These are phyloP conservation scores for Baudoinia panamericana DNA, from an alignment of 495 filamentous ascomycete genomes.

Conservation along the genomic window DNA sequence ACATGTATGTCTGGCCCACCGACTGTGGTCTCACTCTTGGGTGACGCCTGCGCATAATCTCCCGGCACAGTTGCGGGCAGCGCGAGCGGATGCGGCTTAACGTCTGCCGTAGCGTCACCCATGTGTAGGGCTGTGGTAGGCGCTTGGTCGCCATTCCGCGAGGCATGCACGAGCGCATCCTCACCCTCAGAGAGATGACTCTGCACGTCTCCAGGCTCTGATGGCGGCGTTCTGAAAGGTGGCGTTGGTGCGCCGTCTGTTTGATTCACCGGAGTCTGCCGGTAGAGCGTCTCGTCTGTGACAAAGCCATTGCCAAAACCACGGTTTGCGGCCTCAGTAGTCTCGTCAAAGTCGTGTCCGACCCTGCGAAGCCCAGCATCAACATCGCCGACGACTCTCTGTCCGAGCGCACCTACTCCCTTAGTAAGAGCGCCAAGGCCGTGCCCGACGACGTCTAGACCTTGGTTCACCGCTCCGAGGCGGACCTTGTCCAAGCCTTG, in stretches of 20 bases:
- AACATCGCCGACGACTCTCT: conserved; percentile 38
- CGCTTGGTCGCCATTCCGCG: too few relatives aligned
- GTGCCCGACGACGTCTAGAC: conserved; percentile 19
- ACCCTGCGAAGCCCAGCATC: conserved; percentile 37
- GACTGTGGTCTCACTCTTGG: conserved; percentile 7
- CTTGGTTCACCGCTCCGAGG: conserved; percentile 33
- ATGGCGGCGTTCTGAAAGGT: conserved; percentile 8
- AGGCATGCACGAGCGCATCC: too few relatives aligned
- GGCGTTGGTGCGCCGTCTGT: conserved; percentile 6
- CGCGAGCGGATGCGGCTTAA: conserved; percentile 11
- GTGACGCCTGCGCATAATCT: not conserved
- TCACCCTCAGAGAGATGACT: too few relatives aligned
- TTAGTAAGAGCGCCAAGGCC: conserved; percentile 46
- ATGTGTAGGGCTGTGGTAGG: not conserved
- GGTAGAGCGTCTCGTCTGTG: conserved; percentile 15
- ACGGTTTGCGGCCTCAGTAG: conserved; percentile 2
- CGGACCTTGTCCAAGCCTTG: conserved; percentile 24
- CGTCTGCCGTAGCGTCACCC: not conserved
- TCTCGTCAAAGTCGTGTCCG: conserved; percentile 11
- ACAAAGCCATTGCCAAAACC: conserved; percentile 14
- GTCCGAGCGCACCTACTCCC: conserved; percentile 47
- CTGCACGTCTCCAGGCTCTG: too few relatives aligned
- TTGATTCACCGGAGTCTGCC: conserved; percentile 4
- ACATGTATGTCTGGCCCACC: not conserved
- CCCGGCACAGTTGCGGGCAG: not conserved